Percentiles rank a stretch among this genome's conserved stretches.
These are phyloP conservation scores for Sclerotinia subarctica DNA, from an alignment of 2,329 filamentous ascomycete species.

Conservation along the genomic window DNA sequence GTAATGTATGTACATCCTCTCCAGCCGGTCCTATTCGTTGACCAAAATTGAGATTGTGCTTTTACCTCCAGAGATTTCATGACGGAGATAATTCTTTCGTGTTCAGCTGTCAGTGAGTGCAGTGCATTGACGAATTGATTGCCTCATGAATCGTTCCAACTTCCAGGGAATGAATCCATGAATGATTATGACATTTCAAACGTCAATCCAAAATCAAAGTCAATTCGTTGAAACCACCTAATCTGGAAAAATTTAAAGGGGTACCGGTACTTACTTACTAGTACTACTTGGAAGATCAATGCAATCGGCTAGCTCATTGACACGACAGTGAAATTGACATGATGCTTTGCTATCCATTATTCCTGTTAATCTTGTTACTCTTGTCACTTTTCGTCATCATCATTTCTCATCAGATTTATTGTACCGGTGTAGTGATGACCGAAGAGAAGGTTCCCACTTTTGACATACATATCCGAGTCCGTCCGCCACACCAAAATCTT, in stretches of 20 bases:
- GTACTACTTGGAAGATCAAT: not conserved
- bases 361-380: not conserved
- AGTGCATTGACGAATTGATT: not conserved
- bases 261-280: no score
- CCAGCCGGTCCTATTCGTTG: not conserved
- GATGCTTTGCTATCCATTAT: not conserved
- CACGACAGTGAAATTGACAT: slow-evolving; percentile 1
- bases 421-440: not conserved
- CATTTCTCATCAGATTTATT: not conserved
- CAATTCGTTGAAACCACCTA: not conserved
- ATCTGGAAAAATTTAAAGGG: no score
- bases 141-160: not conserved
- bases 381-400: not conserved
- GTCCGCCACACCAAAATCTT: no score
- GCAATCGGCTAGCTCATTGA: not conserved
- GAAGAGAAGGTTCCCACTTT: slow-evolving; percentile 1
- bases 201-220: not conserved
- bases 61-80: not conserved
- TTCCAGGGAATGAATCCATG: not conserved
- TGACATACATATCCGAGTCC: not conserved
- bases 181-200: not conserved
- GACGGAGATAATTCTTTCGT: not conserved
- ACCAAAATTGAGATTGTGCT: not conserved
- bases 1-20: not conserved
- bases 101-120: not conserved